Conservation (phyloP, 2,329 filamentous ascomycete species). For the Cryphonectria japonica region DNA sequence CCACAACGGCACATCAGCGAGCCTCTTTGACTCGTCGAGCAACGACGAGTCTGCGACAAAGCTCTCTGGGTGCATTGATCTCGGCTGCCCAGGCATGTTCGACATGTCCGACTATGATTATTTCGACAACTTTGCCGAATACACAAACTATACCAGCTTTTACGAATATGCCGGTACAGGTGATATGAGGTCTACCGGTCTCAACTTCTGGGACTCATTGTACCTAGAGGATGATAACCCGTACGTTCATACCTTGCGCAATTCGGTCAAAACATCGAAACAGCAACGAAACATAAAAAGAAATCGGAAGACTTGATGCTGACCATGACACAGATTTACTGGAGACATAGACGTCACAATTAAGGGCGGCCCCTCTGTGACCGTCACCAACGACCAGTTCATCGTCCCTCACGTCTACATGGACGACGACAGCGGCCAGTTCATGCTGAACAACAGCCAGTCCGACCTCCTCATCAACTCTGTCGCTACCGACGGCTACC, state of each 20-base stretch:
- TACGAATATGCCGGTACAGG: not conserved
- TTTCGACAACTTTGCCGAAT: conserved; percentile 1
- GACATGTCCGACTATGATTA: conserved; percentile 7
- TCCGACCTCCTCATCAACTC: conserved; percentile 13
- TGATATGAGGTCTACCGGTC: conserved; percentile 5
- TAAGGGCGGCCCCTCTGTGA: conserved; percentile 6
- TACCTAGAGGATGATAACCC: conserved; percentile 10
- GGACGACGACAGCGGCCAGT: conserved; percentile 1
- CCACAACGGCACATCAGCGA: conserved; percentile 7
- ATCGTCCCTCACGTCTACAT: conserved; percentile 5
- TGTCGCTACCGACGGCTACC: conserved; percentile 5
- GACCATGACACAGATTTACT: not conserved
- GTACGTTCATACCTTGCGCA: not conserved
- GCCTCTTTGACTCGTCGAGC: not conserved
- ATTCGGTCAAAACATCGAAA: too few relatives aligned
- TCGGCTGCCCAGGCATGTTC: conserved; percentile 6
- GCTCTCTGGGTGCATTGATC: conserved; percentile 1
- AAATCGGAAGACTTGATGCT: not conserved
- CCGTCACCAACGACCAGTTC: conserved; percentile 13
- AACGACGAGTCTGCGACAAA: not conserved
- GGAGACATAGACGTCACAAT: conserved; percentile 12
- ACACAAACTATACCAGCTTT: conserved; percentile 4
- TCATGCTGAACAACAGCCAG: not conserved
- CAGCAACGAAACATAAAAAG: too few relatives aligned
- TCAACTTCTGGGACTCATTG: conserved; percentile 11